Evolutionary conservation across 2,329 filamentous ascomycete species (phyloP), one percentile per base, ranked within the genome.

Genomic region (Monilinia aucupariae): DNA sequence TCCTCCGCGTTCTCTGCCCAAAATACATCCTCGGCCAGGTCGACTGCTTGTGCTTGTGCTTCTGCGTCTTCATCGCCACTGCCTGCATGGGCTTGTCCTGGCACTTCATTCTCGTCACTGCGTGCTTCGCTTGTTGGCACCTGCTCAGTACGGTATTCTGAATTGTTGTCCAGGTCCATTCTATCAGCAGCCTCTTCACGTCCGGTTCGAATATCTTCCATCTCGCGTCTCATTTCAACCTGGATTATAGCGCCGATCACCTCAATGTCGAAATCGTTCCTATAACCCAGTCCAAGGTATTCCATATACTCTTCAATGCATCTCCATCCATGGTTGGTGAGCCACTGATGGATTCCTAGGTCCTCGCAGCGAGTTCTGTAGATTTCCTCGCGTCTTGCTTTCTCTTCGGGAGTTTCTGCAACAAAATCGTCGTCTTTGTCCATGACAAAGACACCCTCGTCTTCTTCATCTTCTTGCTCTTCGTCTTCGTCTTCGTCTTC

Each of bases 1-100:
- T 22, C 4, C 25, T 74, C 72, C 10, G 73, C 75, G 43, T 77
- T 74, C 64, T 77, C 75, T 13, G 76, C 74, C 71, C 34, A 37
- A 13, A 37, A 37, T 37, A 13, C 34, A 13, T 37, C 13, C 10
- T 37, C 34, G 34, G 8, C 10, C 34, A 77, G 66, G n/a, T 71
- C 74, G 17, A 76, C 75, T n/a, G n/a, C n/a, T n/a, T n/a, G n/a
- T 54, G 75, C 67, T 50, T 71, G 71, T 3, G 73, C 73, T 4
- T 77, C 62, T 9, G 73, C 74, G 34, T 75, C 75, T 34, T 76
- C 71, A 72, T 76, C 75, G 3, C 22, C 20, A 37, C 34, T 37
- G 6, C 8, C 6, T n/a, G 12, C 3, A 13, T 22, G 15, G 10
- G 1, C 17, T 5, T 43, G 27, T 45, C 25, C 10, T 22, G 53